Conservation (phyloP, 768 basidiomycete genomes). For the Holtermannia corniformis region DNA sequence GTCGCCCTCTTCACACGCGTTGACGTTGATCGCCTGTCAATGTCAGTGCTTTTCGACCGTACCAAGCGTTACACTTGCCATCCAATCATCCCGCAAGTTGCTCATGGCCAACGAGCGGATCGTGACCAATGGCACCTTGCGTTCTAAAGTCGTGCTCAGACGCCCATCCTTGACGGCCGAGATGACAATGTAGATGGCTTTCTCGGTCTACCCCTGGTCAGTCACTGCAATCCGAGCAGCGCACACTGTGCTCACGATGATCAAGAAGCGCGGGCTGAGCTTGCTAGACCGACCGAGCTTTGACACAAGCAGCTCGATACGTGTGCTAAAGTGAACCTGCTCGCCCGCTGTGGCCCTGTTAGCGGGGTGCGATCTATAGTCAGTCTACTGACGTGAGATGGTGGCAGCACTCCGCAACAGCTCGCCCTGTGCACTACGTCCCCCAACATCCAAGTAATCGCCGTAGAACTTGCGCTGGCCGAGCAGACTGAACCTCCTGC, state of each 20-base stretch:
- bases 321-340: constrained; percentile 70
- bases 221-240: constrained; percentile 1
- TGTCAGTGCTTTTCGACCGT: constrained; percentile 8
- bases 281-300: constrained; percentile 80
- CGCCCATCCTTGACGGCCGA: constrained; percentile 56
- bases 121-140: constrained; percentile 79
- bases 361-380: neutral
- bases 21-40: constrained; percentile 63
- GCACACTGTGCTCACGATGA: constrained; percentile 57
- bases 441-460: constrained; percentile 88
- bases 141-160: constrained; percentile 55
- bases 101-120: constrained; percentile 82
- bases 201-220: constrained; percentile 56
- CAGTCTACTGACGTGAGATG: constrained; percentile 54
- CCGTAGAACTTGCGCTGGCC: constrained; percentile 92
- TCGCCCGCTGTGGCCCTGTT: constrained; percentile 52
- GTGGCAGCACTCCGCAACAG: constrained; percentile 63
- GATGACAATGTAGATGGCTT: constrained; percentile 71
- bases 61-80: constrained; percentile 50
- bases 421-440: constrained; percentile 60
- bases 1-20: constrained; percentile 81
- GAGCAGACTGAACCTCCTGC: constrained; percentile 82
- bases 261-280: constrained; percentile 77
- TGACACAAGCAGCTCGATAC: constrained; percentile 71
- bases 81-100: constrained; percentile 86